Evolutionary conservation across 805 yeast genomes (phyloP), one percentile per base, ranked within the genome.

Genomic region (Pichia exigua): DNA sequence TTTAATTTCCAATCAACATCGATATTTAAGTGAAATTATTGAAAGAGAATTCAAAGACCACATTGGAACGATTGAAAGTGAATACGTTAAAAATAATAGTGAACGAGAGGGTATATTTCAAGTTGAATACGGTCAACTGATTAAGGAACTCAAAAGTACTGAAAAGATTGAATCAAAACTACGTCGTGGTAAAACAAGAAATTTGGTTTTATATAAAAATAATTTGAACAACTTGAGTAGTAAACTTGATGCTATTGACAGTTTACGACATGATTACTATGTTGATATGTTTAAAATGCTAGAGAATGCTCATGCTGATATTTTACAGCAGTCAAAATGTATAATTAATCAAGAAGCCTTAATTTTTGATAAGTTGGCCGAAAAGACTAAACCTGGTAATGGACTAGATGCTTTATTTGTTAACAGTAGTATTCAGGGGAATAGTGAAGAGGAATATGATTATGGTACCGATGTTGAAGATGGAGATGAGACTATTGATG

Each of bases 351-450:
- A 94, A 2, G 92, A 89, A 63, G 80, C 89, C 18, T 94, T 87
- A 59, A 80, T 88, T 20, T 81, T 79, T 59, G 95, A 87, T 60
- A 83, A 85, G 27, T 80, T 89, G 22, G 95, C 95, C 0, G 74
- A 81, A 51, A 89, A 89, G 62, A 94, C 95, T 5, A 83, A 90
- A 87, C 76, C 85, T 4, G 96, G 95, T 15, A 94, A 92, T 27
- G 96, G 96, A 0, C 68, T 89, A 35, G 96, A 88, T 61, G 82
- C 2, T 8, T 35, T 35, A n/a, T 35, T 35, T n/a, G 3, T n/a
- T 5, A 11, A 4, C 7, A 20, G n/a, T 35, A 7, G n/a, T 17
- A n/a, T 35, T 35, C 7, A 4, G 3, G 20, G 20, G 7, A 27
- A 18, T 24, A 41, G 27, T 15, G 53, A 48, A 26, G 52, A 45